Conservation (phyloP, 805 yeast genomes). For the Suhomyces faveliae region DNA sequence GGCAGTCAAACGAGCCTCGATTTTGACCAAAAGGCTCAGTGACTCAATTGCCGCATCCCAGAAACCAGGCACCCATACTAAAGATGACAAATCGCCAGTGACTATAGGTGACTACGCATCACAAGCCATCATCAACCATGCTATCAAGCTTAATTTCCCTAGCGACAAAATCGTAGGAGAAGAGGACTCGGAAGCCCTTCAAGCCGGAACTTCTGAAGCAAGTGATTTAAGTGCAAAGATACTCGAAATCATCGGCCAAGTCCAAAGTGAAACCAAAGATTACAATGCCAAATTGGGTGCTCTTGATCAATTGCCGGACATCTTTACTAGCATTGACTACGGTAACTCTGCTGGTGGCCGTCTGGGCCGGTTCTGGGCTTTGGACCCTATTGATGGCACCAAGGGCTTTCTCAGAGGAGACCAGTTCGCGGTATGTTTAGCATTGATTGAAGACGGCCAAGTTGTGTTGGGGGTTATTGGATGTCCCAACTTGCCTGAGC, state of each 20-base stretch:
- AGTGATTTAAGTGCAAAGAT: conserved; percentile 52
- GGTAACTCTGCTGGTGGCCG: conserved; percentile 82
- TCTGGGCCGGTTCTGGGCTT: conserved; percentile 88
- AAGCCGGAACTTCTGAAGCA: conserved; percentile 40
- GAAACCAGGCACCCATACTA: conserved; percentile 62
- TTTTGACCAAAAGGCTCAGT: conserved; percentile 64
- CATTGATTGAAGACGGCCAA: conserved; percentile 79
- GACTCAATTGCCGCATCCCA: conserved; percentile 49
- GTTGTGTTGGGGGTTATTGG: conserved; percentile 93
- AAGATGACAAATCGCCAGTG: conserved; percentile 90
- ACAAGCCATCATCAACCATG: conserved; percentile 87
- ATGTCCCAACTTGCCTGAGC: conserved; percentile 82
- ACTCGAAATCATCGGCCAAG: conserved; percentile 54
- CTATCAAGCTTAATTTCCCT: conserved; percentile 78
- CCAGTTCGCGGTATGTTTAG: conserved; percentile 95
- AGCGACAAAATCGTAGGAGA: conserved; percentile 89
- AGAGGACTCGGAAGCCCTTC: conserved; percentile 75
- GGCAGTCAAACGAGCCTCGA: conserved; percentile 87
- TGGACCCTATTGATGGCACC: conserved; percentile 98
- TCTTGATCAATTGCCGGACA: conserved; percentile 44
- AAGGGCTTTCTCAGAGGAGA: conserved; percentile 93
- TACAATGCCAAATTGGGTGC: conserved; percentile 36
- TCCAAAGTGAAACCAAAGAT: conserved; percentile 45
- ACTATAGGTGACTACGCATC: conserved; percentile 96
- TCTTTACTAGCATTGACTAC: conserved; percentile 67